phyloP scores from a whole-genome alignment of 2,329 filamentous ascomycete species.

The Talaromyces sp. region DNA sequence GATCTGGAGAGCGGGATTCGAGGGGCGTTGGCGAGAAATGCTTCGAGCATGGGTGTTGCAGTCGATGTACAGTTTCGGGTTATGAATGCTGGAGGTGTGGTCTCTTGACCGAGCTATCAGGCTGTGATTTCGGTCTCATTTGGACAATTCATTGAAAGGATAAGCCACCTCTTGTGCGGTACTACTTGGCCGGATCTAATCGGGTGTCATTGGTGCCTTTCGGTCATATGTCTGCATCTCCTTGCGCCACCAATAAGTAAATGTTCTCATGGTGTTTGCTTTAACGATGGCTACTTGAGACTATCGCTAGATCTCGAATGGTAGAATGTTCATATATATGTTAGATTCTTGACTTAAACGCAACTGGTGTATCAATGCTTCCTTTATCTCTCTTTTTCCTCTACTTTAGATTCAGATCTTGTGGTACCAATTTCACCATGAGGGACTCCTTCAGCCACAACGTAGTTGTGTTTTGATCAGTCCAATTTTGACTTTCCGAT shows the following conservation, averaged over 20 bases:
- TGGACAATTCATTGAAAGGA: not conserved
- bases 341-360: not conserved
- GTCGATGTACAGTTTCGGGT: slow-evolving; percentile 12
- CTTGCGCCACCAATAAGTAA: not conserved
- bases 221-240: not conserved
- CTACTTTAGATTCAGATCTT: not conserved
- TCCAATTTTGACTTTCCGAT: slow-evolving; percentile 25
- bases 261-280: not conserved
- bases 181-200: not conserved
- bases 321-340: not conserved
- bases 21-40: not conserved
- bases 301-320: not conserved
- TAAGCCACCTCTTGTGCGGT: not conserved
- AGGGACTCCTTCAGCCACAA: slow-evolving; percentile 37
- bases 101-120: too few relatives aligned
- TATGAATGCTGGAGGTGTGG: not conserved
- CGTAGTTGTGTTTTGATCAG: slow-evolving; percentile 32
- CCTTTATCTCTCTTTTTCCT: not conserved
- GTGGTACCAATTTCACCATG: slow-evolving; percentile 16
- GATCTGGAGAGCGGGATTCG: slow-evolving; percentile 4
- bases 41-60: not conserved
- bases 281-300: not conserved
- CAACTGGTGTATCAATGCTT: not conserved
- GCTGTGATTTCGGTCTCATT: not conserved
- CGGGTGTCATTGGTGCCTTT: not conserved